Base-by-base conservation (phyloP, 768 basidiomycete species). In the Pulveroboletus sp. region DNA sequence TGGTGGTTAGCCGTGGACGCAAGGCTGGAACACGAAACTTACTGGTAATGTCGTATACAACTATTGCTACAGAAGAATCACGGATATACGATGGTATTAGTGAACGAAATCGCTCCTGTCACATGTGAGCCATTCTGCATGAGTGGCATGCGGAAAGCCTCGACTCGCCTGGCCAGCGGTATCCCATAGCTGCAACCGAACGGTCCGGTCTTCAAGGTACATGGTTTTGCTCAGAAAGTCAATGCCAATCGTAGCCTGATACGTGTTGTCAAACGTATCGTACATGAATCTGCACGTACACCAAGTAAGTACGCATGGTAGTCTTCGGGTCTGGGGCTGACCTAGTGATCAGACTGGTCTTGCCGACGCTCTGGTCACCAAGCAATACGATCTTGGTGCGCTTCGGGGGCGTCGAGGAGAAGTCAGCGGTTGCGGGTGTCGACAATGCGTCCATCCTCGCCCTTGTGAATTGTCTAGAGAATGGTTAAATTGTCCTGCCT, bases 181-280 rank as follows among this genome's bases (percentile, higher is more conserved):
- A 69, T 99, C 97, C 97, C 97, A 99, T 14, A 99, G 74, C 66
- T 99, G 97, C 70, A 99, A 72, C 64, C 97, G 82, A 40, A 99
- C 95, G 1, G 97, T 99, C 61, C 97, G 79, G 73, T 99, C 97
- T 65, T 99, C 97, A 49, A 98, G 79, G 70, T 99, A 99, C 92
- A 99, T 95, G 0, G 97, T 98, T 78, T 99, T 99, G 74, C 93
- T 95, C 71, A 99, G 75, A 69, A 99, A 99, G 74, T 99, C 97
- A 70, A 99, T 99, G 49, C 95, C 93, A 65, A 95, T 95, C 10
- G 93, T 95, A 17, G 93, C 93, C 67, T 93, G 91, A 69, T 99
- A 99, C 37, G 95, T 98, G 70, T 98, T 98, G 77, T 99, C 97
- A 69, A 99, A 99, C 1, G 97, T 98, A 72, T 99, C 97, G 68